Evolutionary conservation across 2,329 filamentous ascomycete species (phyloP), one percentile per base, ranked within the genome.

Genomic region (Gaeumannomyces tritici): DNA sequence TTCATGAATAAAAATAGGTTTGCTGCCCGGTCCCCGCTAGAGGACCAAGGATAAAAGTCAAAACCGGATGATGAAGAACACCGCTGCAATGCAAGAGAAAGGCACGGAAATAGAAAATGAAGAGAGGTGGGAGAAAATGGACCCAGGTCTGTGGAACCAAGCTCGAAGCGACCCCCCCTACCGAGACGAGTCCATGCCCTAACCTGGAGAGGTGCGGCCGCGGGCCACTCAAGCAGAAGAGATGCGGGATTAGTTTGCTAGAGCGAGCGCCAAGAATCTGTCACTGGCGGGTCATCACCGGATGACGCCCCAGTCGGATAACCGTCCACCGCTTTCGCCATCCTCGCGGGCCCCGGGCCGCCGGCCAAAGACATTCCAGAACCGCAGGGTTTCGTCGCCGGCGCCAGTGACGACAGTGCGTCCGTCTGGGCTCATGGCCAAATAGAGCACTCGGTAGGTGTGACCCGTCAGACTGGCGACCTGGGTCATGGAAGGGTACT

Each of bases 401-500:
- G 95, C 95, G 28, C 95, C 95, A 0, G 95, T 99, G 15, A 98
- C 95, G 26, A 99, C 90, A 3, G 91, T 90, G 68, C 93, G 86
- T 24, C 95, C 95, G 71, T 98, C 93, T 1, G 95, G 95, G 71
- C 93, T 97, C 92, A 98, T 98, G 35, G 93, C 93, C 61, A 99
- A 81, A 73, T 98, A 99, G 3, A 99, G 81, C 15, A 99, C 95
- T 70, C 95, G 89, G 75, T 96, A 98, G n/a, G 54, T 57, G 55
- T 99, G 95, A 0, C 95, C 95, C 0, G 95, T 99, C 57, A 99
- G 80, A 67, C 91, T 96, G 55, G 91, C 93, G 11, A 99, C 92
- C 73, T 98, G 95, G 59, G 91, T 91, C 95, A 99, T 98, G 67
- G 89, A 93, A 1, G 95, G 95, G 72, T 99, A 99, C 72, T 99